A percentile compares a stretch with the other conserved stretches of the same genome.
phyloP scores from a whole-genome alignment of 306 rosid species.

The Pyrus pyrifolia region DNA sequence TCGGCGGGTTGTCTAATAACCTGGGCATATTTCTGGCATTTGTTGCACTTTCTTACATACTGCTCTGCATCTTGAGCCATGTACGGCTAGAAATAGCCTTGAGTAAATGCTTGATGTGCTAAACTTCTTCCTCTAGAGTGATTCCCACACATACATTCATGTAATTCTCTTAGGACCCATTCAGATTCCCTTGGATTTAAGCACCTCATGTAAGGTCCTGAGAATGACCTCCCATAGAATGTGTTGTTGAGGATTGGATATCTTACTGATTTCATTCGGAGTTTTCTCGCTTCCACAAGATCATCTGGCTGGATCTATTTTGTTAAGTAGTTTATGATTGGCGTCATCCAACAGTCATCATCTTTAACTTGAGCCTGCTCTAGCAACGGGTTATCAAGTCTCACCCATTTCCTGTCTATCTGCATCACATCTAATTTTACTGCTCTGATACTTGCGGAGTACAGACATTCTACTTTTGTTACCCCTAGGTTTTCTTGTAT shows the following conservation, averaged over 20 bases:
- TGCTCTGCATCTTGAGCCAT: not conserved
- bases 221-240: not conserved
- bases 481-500: not conserved
- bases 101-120: not conserved
- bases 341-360: not conserved
- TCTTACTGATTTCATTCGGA: too few species aligned
- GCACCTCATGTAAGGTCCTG: not conserved
- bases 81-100: not conserved
- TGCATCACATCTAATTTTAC: not conserved
- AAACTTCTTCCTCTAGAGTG: not conserved
- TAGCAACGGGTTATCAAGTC: too few species aligned
- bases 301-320: rapidly evolving
- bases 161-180: not conserved
- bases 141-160: not conserved
- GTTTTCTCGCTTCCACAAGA: rapidly evolving
- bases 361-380: too few species aligned
- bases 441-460: rapidly evolving
- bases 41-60: rapidly evolving
- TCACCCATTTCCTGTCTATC: rapidly evolving
- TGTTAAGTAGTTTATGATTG: not conserved
- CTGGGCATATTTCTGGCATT: not conserved
- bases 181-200: rapidly evolving
- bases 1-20: rapidly evolving
- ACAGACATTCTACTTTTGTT: rapidly evolving
- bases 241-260: not conserved